Conservation (phyloP, 345 rosid genomes). For the Citrus maxima region DNA sequence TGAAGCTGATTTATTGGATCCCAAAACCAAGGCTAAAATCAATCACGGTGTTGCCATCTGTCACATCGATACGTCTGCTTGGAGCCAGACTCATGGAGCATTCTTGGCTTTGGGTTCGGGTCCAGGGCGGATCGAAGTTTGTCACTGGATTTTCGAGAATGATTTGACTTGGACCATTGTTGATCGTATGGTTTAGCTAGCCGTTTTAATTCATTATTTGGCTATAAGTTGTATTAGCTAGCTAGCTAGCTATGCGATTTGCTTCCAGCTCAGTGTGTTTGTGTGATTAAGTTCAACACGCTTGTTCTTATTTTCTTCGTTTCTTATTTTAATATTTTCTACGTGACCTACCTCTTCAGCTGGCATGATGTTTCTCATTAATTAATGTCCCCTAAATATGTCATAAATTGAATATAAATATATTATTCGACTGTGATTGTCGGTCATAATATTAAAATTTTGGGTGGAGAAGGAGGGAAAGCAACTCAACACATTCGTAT, state of each 20-base stretch:
- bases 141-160: conserved; percentile 90
- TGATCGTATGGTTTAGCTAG: conserved; percentile 2
- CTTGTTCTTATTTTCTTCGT: too few species aligned
- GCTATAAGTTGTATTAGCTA: neutral
- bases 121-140: conserved; percentile 78
- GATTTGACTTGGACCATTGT: conserved; percentile 71
- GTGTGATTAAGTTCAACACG: too few species aligned
- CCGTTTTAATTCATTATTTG: neutral
- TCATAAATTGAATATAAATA: too few species aligned
- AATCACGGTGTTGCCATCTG: conserved; percentile 85
- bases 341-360: too few species aligned
- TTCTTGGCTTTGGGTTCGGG: conserved; percentile 65
- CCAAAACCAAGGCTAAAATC: conserved; percentile 38
- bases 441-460: too few species aligned
- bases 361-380: too few species aligned
- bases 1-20: conserved; percentile 64
- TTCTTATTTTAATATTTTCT: too few species aligned
- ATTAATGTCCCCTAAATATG: too few species aligned
- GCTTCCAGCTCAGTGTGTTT: neutral
- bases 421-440: too few species aligned
- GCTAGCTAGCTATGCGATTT: neutral
- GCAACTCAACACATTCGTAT: too few species aligned
- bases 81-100: conserved; percentile 83
- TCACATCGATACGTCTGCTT: conserved; percentile 72
- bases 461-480: too few species aligned